Conservation (phyloP, 140 eudicot genomes). For the Ambrosia hybrid region DNA sequence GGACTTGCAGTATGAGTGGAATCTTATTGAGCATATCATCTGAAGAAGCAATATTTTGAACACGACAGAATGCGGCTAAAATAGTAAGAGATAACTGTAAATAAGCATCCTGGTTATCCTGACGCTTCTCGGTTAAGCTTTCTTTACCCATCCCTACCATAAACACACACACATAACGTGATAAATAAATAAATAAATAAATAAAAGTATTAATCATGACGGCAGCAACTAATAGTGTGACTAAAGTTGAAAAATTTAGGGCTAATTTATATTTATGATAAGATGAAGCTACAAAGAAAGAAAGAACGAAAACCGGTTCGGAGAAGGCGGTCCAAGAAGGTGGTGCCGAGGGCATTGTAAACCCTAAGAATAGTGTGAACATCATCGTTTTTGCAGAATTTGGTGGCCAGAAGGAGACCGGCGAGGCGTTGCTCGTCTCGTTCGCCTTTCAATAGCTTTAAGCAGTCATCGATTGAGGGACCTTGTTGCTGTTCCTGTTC, state of each 20-base stretch:
- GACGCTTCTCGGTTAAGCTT: slow-evolving; percentile 25
- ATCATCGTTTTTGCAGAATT: slow-evolving; percentile 69
- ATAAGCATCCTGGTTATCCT: slow-evolving; percentile 66
- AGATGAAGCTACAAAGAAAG: no score
- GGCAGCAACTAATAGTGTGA: no score
- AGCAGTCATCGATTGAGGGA: slow-evolving; percentile 58
- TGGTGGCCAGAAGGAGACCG: slow-evolving; percentile 83
- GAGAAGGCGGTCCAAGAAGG: slow-evolving; percentile 78
- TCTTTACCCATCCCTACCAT: slow-evolving; percentile 76
- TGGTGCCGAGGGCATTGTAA: slow-evolving; percentile 62
- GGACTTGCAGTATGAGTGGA: slow-evolving; percentile 57
- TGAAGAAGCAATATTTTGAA: slow-evolving; percentile 69
- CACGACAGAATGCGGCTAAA: slow-evolving; percentile 77
- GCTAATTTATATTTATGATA: no score
- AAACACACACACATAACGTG: background rate
- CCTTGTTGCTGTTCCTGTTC: background rate
- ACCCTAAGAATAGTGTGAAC: slow-evolving; percentile 42
- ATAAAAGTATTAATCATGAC: no score
- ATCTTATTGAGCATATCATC: slow-evolving; percentile 59
- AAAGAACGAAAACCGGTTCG: slow-evolving; percentile 49
- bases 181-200: no score
- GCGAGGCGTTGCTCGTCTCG: slow-evolving; percentile 88
- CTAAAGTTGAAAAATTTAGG: no score
- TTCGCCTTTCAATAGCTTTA: slow-evolving; percentile 70
- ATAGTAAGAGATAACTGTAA: slow-evolving; percentile 63